Evolutionary conservation across 352 stramenopile genomes (phyloP).

Genomic region (Globisporangium solare): DNA sequence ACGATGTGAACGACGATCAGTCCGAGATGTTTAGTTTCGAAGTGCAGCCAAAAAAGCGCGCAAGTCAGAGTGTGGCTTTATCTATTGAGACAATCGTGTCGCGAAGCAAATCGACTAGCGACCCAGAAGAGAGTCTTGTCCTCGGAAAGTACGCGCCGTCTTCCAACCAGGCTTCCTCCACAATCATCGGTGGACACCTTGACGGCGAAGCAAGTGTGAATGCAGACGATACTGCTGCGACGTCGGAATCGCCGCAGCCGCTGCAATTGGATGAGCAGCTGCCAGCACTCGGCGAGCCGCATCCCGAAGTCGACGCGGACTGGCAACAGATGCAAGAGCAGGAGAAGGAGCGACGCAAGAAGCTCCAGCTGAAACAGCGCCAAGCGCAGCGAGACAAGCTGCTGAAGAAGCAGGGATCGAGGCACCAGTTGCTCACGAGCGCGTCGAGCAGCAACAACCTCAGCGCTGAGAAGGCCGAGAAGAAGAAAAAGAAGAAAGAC

Average conservation of each 20-base stretch:
- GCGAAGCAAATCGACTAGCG: conserved; percentile 3
- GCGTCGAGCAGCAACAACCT: conserved; percentile 13
- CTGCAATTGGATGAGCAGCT: conserved; percentile 6
- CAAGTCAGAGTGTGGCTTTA: not conserved
- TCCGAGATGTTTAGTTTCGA: conserved; percentile 52
- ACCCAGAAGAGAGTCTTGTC: conserved; percentile 2
- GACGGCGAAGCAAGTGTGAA: no score
- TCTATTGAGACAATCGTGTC: not conserved
- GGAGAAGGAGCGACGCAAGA: conserved; percentile 69
- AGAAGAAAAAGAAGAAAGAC: conserved; percentile 46
- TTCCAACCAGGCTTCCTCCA: not conserved
- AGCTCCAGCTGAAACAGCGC: conserved; percentile 63
- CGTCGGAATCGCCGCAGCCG: not conserved
- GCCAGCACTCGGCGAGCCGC: no score
- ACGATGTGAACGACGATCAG: conserved; percentile 13
- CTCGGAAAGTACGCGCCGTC: conserved; percentile 5
- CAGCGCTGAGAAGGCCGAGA: conserved; percentile 11
- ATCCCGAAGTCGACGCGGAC: conserved; percentile 38
- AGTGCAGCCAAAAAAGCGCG: conserved; percentile 28
- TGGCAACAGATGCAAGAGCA: conserved; percentile 73
- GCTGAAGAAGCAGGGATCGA: conserved; percentile 48
- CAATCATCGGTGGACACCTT: no score
- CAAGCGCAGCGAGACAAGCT: conserved; percentile 77
- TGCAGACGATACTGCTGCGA: no score
- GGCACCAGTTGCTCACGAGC: conserved; percentile 15